Evolutionary conservation across 371 early-diverging fungal genomes (phyloP), one percentile per base, ranked within the genome.

Genomic region (Mortierella sp.): DNA sequence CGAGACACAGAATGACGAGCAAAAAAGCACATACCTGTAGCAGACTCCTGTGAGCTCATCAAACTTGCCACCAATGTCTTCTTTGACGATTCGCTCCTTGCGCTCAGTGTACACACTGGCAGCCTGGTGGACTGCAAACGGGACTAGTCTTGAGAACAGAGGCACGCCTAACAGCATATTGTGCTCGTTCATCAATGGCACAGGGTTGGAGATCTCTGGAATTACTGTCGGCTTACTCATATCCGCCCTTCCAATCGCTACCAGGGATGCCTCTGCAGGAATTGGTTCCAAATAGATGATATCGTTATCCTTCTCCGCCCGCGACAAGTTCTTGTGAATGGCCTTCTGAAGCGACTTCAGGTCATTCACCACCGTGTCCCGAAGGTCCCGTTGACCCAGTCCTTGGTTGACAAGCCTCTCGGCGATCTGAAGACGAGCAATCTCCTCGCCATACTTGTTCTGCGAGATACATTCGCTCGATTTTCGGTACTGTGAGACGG

Each of bases 251-350:
- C 91, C 83, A 52, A 97, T 92, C 2, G 92, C 83, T 3, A 92
- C 73, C 0, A 98, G 86, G 9, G 92, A 82, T 0, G 89, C 80
- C 11, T 90, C 80, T 10, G 92, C 87, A 13, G 97, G 97, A 7
- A 98, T 93, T 0, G 92, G 82, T 65, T 97, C 95, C 85, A 96
- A 87, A 83, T 97, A 98, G 4, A 97, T 94, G 63, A 95, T 87
- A 84, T 97, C 96, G 79, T 98, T 98, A 82, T 98, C 98, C 87
- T 94, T 96, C 73, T 95, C 94, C 11, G 98, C 97, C 7, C 94
- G 88, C 1, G 88, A 81, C 7, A 96, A 81, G 74, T 94, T 93
- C 48, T 90, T 87, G 44, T 88, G 79, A 11, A 96, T 92, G 0
- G 90, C 84, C 47, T 89, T 91, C 45, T 92, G 86, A 8, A 95